Evolutionary conservation across 2,329 filamentous ascomycete species (phyloP).

Genomic region (Fusarium pseudonygamai): DNA sequence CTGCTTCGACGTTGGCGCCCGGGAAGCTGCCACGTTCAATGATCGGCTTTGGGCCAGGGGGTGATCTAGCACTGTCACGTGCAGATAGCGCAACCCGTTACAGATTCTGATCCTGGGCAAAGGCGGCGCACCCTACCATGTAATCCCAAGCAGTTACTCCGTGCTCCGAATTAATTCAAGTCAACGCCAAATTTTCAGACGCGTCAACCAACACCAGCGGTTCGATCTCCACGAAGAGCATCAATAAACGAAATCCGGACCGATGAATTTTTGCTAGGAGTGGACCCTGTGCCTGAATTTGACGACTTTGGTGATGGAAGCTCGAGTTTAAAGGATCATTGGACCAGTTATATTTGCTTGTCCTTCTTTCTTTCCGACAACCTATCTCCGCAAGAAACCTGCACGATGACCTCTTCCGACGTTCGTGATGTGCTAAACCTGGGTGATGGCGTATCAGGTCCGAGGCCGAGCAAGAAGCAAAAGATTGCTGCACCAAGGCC

Average conservation of each 20-base stretch:
- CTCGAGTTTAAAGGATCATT: slow-evolving; percentile 12
- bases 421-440: slow-evolving; percentile 90
- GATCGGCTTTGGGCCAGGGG: slow-evolving; percentile 48
- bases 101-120: background rate
- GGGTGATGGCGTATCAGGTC: slow-evolving; percentile 63
- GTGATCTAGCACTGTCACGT: slow-evolving; percentile 47
- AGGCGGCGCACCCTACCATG: slow-evolving; percentile 6
- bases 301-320: slow-evolving; percentile 40
- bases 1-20: slow-evolving; percentile 21
- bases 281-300: background rate
- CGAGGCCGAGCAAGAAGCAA: slow-evolving; percentile 77
- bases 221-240: slow-evolving; percentile 13
- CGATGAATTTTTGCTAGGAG: background rate
- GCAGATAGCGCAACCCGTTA: slow-evolving; percentile 31
- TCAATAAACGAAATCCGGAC: background rate
- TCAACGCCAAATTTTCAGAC: slow-evolving; percentile 30
- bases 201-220: slow-evolving; percentile 17
- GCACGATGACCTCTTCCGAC: slow-evolving; percentile 77
- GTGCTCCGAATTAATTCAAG: slow-evolving; percentile 1
- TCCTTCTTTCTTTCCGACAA: background rate
- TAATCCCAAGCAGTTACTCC: background rate
- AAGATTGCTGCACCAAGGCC: slow-evolving; percentile 70
- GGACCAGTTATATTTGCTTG: background rate
- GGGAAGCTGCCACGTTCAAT: slow-evolving; percentile 65
- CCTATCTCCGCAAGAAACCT: slow-evolving; percentile 24